A percentile compares a stretch with the other conserved stretches of the same genome.
These are phyloP conservation scores for Pseudophaeomoniella oleicola DNA, from an alignment of 2,329 filamentous ascomycete species.

Conservation along the genomic window DNA sequence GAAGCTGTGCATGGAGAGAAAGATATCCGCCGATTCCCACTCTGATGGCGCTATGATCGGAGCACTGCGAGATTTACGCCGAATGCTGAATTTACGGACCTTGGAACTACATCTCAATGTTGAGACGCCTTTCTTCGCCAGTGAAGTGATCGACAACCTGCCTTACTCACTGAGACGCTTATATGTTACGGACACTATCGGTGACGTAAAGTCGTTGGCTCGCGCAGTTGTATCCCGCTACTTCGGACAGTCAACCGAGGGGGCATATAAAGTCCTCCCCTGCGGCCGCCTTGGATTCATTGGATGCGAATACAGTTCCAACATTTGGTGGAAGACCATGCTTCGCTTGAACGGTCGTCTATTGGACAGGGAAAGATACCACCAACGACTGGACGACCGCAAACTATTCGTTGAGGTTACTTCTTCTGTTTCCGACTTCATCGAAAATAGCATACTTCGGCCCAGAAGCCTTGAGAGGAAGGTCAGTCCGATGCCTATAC, in stretches of 20 bases:
- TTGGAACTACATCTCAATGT: constrained; percentile 9
- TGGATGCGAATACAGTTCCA: neutral
- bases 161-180: constrained; percentile 6
- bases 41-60: constrained; percentile 5
- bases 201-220: neutral
- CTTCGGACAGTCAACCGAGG: neutral
- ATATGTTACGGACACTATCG: constrained; percentile 5
- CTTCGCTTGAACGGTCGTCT: neutral
- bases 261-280: neutral
- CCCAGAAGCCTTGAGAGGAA: no score
- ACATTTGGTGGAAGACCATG: neutral
- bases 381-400: no score
- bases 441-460: no score
- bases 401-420: no score
- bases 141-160: constrained; percentile 6
- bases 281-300: neutral
- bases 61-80: constrained; percentile 5
- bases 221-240: neutral
- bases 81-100: constrained; percentile 4
- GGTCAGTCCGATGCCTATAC: neutral
- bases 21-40: neutral
- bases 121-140: constrained; percentile 4
- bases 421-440: no score
- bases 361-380: no score
- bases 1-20: neutral